Evolutionary conservation across 2,329 filamentous ascomycete genomes (phyloP), one percentile per base, ranked within the genome.

Genomic region (Sphaceloma murrayae): DNA sequence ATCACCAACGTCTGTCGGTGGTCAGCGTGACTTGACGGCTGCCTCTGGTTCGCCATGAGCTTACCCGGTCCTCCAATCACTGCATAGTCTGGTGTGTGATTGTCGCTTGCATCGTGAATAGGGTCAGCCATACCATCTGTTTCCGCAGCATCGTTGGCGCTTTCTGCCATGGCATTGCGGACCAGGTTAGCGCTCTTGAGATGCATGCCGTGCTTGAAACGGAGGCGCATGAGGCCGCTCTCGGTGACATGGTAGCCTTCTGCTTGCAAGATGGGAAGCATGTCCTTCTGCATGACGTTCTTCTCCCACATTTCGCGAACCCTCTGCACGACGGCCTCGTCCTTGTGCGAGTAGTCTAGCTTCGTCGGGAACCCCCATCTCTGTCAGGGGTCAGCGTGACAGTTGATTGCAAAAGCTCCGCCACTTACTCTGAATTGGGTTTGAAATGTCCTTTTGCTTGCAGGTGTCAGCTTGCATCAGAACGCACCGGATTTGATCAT

Each of bases 291-390:
- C 13, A 68, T 72, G 10, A 77, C 70, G 56, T 89, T 91, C 53
- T 67, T 69, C 58, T 85, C 79, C 85, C 85, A 91, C 54, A 91
- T 69, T 62, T 88, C 75, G 56, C 78, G 79, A 49, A 89, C 73
- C 21, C 85, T 76, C 13, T 72, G 73, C 30, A 84, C 75, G 5
- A 89, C 72, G 17, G 67, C 67, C 10, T 70, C 67, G 57, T 86
- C 81, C 56, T 82, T 82, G 57, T 86, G 76, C 1, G 79, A 78
- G 1, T 78, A 78, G 48, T 80, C 78, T 53, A 83, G 78, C 59
- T 85, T 85, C 47, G 73, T 75, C 10, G 84, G 83, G 53, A 91
- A 89, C 5, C 77, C 74, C 85, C 85, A 91, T 58, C 77, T 71
- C 56, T 64, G 50, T n/a, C n/a, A n/a, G n/a, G n/a, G n/a, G n/a